Evolutionary conservation across 2,329 filamentous ascomycete species (phyloP).

Genomic region (Penicillium sp.): DNA sequence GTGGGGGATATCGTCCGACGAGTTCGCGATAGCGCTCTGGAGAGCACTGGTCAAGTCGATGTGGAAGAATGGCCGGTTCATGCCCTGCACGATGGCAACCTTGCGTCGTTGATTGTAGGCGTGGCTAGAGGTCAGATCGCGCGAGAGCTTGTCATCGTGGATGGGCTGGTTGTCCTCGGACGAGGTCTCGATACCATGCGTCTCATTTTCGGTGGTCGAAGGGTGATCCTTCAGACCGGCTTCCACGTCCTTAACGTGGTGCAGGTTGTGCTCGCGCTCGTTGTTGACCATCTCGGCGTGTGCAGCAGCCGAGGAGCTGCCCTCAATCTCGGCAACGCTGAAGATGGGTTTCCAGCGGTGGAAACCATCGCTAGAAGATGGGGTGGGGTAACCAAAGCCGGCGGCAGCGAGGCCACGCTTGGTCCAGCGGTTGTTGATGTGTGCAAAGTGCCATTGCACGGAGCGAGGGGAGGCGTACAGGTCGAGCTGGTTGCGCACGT

Average conservation of each 20-base stretch:
- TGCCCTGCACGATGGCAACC: conserved; percentile 74
- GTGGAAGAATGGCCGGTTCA: conserved; percentile 91
- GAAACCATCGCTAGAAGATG: conserved; percentile 56
- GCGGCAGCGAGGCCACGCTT: conserved; percentile 85
- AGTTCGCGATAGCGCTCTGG: conserved; percentile 82
- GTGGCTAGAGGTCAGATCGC: conserved; percentile 54
- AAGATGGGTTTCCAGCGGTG: conserved; percentile 93
- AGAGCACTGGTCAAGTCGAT: conserved; percentile 87
- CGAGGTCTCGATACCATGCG: conserved; percentile 33
- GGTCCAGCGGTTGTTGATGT: conserved; percentile 91
- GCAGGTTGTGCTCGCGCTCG: conserved; percentile 47
- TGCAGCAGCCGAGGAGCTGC: conserved; percentile 69
- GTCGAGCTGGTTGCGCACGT: conserved; percentile 92
- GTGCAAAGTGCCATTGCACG: conserved; percentile 96
- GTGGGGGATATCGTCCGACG: conserved; percentile 52
- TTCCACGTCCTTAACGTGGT: conserved; percentile 36
- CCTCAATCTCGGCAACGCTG: conserved; percentile 83
- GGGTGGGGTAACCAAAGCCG: conserved; percentile 82
- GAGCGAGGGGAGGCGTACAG: conserved; percentile 76
- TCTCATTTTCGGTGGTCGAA: conserved; percentile 38
- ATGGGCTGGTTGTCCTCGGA: conserved; percentile 36
- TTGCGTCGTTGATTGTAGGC: conserved; percentile 45
- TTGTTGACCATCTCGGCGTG: conserved; percentile 68
- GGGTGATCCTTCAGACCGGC: conserved; percentile 38
- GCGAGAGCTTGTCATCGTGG: conserved; percentile 46